Evolutionary conservation across 2,329 filamentous ascomycete species (phyloP), one percentile per base, ranked within the genome.

Genomic region (Hypomyces rosellus): DNA sequence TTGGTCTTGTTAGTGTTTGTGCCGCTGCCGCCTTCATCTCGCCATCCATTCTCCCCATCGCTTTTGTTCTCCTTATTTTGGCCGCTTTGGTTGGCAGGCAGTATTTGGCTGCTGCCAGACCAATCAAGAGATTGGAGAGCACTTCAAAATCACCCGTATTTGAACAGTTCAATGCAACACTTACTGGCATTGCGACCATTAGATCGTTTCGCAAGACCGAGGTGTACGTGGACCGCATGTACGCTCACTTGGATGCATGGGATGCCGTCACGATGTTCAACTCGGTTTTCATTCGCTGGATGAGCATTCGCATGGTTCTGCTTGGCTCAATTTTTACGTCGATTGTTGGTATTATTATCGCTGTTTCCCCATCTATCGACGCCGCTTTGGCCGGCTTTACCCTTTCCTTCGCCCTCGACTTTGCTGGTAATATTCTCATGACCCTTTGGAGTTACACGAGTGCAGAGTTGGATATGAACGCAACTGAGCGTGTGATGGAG

Each of bases 131-230:
- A 5, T 76, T 92, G 1, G 88, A 92, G 65, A 88, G 84, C 56
- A 88, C 78, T 3, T 79, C 82, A 49, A 91, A 89, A 65, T 88
- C 84, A 0, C 88, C 88, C 0, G 82, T 92, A 1, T 91, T 89
- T 58, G 88, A 92, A 63, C 82, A 88, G 54, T 91, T 92, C 59
- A 84, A 84, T 11, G 82, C 85, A 1, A 81, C 85, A 0, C 75
- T 92, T 9, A 77, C 80, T 0, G 88, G 88, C 5, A 80, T 93
- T 15, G 74, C 81, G 1, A 91, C 88, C 0, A 88, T 93, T 47
- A 81, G 88, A 12, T 85, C 85, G 0, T 92, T 88, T 57, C 81
- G 82, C 55, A 89, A 88, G 69, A 71, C 74, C 0, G 73, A 81
- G 16, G 74, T 76, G 1, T 92, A 89, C 56, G 72, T 87, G 42